These are phyloP conservation scores for Penicillium sp. DNA, from an alignment of 2,329 filamentous ascomycete species.

Conservation along the genomic window DNA sequence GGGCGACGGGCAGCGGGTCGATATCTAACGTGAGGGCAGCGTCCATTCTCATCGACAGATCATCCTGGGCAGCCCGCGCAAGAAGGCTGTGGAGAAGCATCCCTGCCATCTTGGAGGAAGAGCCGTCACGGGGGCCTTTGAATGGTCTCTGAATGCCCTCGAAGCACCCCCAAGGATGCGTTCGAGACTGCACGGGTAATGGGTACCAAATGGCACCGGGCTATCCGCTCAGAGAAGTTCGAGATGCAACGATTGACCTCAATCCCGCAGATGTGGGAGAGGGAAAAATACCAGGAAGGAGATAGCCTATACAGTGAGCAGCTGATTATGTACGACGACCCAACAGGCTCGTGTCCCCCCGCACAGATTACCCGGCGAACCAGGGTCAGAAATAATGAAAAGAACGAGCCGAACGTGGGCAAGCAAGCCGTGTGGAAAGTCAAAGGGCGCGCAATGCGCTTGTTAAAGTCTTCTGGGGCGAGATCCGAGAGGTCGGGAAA, in stretches of 20 bases:
- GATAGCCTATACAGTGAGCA: neutral
- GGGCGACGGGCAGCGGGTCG: slow-evolving; percentile 29
- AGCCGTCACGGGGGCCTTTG: too few species aligned
- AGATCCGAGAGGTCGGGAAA: slow-evolving; percentile 3
- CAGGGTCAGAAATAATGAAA: neutral
- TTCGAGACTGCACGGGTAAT: too few species aligned
- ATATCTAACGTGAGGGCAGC: slow-evolving; percentile 21
- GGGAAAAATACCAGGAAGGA: neutral
- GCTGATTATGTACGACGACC: neutral
- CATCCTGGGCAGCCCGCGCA: slow-evolving; percentile 9
- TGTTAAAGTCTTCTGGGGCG: slow-evolving; percentile 7
- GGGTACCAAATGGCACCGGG: neutral
- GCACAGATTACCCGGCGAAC: neutral
- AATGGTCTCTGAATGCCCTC: too few species aligned
- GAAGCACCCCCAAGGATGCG: too few species aligned
- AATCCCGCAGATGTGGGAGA: too few species aligned
- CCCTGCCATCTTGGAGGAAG: slow-evolving; percentile 9
- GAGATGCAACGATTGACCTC: neutral
- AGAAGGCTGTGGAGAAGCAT: slow-evolving; percentile 13
- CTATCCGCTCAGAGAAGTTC: neutral
- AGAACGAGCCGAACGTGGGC: neutral
- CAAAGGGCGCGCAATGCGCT: slow-evolving; percentile 3
- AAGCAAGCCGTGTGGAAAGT: neutral
- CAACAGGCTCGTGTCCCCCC: too few species aligned
- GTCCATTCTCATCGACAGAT: slow-evolving; percentile 19